A percentile compares a stretch with the other conserved stretches of the same genome.
phyloP scores from a whole-genome alignment of 805 yeast genomes.

The Zygosaccharomyces rouxii region DNA sequence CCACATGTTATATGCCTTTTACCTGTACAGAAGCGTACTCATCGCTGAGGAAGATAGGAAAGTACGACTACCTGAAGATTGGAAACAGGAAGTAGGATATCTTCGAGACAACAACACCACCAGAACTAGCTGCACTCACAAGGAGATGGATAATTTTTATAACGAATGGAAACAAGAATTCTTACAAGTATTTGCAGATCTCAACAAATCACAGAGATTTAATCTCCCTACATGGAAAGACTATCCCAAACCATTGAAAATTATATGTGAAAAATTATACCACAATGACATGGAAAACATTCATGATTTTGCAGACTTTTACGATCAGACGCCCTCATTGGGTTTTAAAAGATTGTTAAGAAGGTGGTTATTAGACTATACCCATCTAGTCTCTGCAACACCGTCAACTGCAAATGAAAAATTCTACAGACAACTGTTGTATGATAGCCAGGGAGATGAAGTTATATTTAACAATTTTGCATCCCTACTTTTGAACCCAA shows the following conservation, averaged over 20 bases:
- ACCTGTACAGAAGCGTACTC: slow-evolving; percentile 19
- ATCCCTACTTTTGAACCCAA: slow-evolving; percentile 23
- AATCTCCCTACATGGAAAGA: slow-evolving; percentile 27
- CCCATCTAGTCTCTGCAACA: slow-evolving; percentile 13
- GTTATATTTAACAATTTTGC: slow-evolving; percentile 22
- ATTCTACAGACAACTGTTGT: slow-evolving; percentile 21
- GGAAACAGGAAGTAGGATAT: slow-evolving; percentile 16
- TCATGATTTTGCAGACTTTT: slow-evolving; percentile 24
- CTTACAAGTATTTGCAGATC: slow-evolving; percentile 10
- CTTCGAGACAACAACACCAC: slow-evolving; percentile 1
- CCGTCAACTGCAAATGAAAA: slow-evolving; percentile 15
- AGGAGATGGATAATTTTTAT: slow-evolving; percentile 19
- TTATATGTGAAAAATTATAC: slow-evolving; percentile 19
- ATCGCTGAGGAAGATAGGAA: background rate
- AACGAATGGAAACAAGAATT: slow-evolving; percentile 24
- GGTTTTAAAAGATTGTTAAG: slow-evolving; percentile 22
- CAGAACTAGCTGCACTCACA: background rate
- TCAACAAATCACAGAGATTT: slow-evolving; percentile 22
- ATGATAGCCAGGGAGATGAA: slow-evolving; percentile 22
- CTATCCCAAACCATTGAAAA: slow-evolving; percentile 22
- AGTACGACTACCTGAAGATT: slow-evolving; percentile 5
- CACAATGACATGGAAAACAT: slow-evolving; percentile 21
- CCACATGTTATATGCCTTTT: slow-evolving; percentile 29
- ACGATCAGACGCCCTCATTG: slow-evolving; percentile 13
- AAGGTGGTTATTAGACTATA: slow-evolving; percentile 31